Percentiles rank a stretch among this genome's conserved stretches.
Evolutionary conservation across 441 rosid genomes (phyloP).

Genomic region (Iberis amara): DNA sequence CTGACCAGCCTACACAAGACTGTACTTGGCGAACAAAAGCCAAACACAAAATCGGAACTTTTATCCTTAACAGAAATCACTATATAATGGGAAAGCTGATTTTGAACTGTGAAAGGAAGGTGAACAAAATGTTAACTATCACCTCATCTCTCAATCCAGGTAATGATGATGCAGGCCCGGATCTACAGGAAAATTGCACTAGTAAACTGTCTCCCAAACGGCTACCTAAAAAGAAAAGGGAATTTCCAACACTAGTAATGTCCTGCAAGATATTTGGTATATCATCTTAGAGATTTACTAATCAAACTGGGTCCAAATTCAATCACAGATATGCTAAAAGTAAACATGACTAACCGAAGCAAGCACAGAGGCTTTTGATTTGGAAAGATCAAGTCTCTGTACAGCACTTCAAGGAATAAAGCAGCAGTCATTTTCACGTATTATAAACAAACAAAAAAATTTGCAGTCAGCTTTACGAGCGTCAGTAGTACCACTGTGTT

Average conservation of each 20-base stretch:
- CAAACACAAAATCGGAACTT: neutral
- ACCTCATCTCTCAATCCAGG: slow-evolving; percentile 88
- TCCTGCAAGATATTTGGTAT: slow-evolving; percentile 51
- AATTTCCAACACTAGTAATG: slow-evolving; percentile 74
- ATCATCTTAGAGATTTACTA: slow-evolving; percentile 25
- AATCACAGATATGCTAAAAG: slow-evolving; percentile 26
- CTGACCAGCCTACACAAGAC: slow-evolving; percentile 21
- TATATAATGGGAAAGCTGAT: neutral
- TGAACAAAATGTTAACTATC: slow-evolving; percentile 18
- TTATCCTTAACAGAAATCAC: neutral
- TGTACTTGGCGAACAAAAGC: neutral
- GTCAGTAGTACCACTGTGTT: slow-evolving; percentile 2
- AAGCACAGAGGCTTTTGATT: slow-evolving; percentile 97
- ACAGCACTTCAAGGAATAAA: slow-evolving; percentile 67
- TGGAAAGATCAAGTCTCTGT: slow-evolving; percentile 93
- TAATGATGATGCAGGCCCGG: slow-evolving; percentile 56
- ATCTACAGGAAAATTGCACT: slow-evolving; percentile 75
- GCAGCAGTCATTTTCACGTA: slow-evolving; percentile 26
- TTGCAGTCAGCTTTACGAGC: slow-evolving; percentile 15
- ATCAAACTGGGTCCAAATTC: neutral
- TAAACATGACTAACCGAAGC: slow-evolving; percentile 69
- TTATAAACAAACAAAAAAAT: slow-evolving; percentile 16
- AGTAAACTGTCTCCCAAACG: slow-evolving; percentile 97
- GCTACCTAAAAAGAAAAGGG: slow-evolving; percentile 86
- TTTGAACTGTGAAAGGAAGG: slow-evolving; percentile 7